phyloP scores from a whole-genome alignment of 805 yeast genomes.

The Metschnikowia rubicola region DNA sequence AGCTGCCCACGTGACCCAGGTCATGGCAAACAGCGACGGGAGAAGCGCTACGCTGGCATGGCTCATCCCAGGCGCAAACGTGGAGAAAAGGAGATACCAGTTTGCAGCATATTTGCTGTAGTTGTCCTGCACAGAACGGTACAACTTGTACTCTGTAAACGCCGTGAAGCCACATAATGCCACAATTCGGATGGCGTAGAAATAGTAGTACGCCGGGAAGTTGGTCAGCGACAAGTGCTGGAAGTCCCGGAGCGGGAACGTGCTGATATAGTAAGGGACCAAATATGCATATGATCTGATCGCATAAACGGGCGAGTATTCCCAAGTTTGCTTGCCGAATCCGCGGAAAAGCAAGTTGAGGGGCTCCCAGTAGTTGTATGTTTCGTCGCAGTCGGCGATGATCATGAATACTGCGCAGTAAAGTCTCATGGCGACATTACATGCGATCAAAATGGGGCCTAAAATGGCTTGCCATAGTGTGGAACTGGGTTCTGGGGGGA shows the following conservation, averaged over 20 bases:
- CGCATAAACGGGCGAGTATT: slow-evolving; percentile 85
- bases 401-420: slow-evolving; percentile 55
- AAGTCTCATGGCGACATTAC: slow-evolving; percentile 21
- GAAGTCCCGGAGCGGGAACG: slow-evolving; percentile 21
- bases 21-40: slow-evolving; percentile 74
- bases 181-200: slow-evolving; percentile 51
- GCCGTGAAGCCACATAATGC: slow-evolving; percentile 36
- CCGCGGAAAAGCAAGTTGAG: slow-evolving; percentile 71
- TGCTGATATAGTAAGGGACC: slow-evolving; percentile 42
- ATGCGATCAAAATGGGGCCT: slow-evolving; percentile 7
- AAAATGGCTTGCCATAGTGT: slow-evolving; percentile 3
- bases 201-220: slow-evolving; percentile 31
- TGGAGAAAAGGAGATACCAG: slow-evolving; percentile 61
- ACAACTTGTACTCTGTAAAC: slow-evolving; percentile 53
- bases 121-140: slow-evolving; percentile 34
- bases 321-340: slow-evolving; percentile 96
- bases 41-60: slow-evolving; percentile 85
- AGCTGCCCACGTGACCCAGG: slow-evolving; percentile 43
- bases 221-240: slow-evolving; percentile 11
- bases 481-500: too few relatives aligned
- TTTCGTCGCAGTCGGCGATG: slow-evolving; percentile 90
- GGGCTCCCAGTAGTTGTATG: slow-evolving; percentile 94
- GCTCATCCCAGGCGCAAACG: slow-evolving; percentile 75
- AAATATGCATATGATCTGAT: slow-evolving; percentile 84
- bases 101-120: slow-evolving; percentile 42